phyloP scores from a whole-genome alignment of 768 basidiomycete genomes.

The Amanita brunnescens region DNA sequence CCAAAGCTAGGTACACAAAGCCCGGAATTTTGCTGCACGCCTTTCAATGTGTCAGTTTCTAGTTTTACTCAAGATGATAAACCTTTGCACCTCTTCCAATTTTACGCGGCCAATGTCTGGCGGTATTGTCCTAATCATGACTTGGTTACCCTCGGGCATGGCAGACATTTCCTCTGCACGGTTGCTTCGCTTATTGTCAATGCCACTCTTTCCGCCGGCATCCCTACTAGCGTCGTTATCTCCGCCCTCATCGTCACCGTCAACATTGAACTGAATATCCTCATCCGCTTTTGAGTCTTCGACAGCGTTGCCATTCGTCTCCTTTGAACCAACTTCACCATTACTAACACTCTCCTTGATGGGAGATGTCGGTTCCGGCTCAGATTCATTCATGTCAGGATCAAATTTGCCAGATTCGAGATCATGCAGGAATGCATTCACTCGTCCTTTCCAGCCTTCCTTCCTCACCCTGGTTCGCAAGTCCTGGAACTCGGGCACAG shows the following conservation, averaged over 20 bases:
- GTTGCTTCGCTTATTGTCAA: conserved; percentile 39
- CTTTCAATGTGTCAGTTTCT: conserved; percentile 29
- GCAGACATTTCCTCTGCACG: conserved; percentile 69
- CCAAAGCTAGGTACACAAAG: conserved; percentile 82
- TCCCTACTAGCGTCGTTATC: conserved; percentile 54
- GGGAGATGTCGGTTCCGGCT: conserved; percentile 40
- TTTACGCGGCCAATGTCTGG: conserved; percentile 86
- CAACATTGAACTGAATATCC: conserved; percentile 67
- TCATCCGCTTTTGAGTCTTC: conserved; percentile 66
- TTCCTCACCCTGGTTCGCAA: conserved; percentile 74
- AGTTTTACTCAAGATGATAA: conserved; percentile 10
- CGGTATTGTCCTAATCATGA: conserved; percentile 93
- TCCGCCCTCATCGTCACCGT: conserved; percentile 61
- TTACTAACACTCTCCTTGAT: conserved; percentile 44
- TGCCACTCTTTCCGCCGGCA: conserved; percentile 44
- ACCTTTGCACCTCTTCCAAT: conserved; percentile 68
- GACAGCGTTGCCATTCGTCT: conserved; percentile 28
- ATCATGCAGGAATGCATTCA: conserved; percentile 67
- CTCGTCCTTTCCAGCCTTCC: conserved; percentile 75
- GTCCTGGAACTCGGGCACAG: conserved; percentile 55
- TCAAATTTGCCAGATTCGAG: conserved; percentile 84
- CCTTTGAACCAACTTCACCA: conserved; percentile 29
- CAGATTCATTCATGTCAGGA: conserved; percentile 58
- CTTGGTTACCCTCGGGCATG: conserved; percentile 74
- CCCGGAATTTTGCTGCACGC: conserved; percentile 70